These are phyloP conservation scores for Pyrenophora teres DNA, from an alignment of 2,329 filamentous ascomycete species.

Conservation along the genomic window DNA sequence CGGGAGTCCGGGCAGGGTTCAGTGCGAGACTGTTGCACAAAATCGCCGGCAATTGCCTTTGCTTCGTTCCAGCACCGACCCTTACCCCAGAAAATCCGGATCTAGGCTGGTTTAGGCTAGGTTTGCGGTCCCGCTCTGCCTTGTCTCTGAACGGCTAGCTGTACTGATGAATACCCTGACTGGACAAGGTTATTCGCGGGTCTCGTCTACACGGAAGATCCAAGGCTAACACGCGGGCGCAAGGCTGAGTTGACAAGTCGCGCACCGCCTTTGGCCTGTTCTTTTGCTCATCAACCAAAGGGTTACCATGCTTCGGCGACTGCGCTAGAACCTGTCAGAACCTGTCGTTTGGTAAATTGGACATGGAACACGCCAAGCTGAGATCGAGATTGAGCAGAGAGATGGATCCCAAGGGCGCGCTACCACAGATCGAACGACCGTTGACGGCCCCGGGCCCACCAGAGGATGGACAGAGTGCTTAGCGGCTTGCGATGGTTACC, in stretches of 20 bases:
- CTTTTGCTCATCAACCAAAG: background rate
- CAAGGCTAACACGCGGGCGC: slow-evolving; percentile 2
- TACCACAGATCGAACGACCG: slow-evolving; percentile 17
- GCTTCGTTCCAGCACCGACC: slow-evolving; percentile 12
- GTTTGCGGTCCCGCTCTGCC: slow-evolving; percentile 15
- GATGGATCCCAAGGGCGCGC: slow-evolving; percentile 2
- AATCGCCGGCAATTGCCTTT: slow-evolving; percentile 8
- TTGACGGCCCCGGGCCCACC: slow-evolving; percentile 7
- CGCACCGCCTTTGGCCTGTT: background rate
- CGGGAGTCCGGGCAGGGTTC: background rate
- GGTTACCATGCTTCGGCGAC: background rate
- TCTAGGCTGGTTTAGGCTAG: slow-evolving; percentile 16
- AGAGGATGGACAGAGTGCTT: slow-evolving; percentile 17
- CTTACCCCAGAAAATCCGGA: slow-evolving; percentile 9
- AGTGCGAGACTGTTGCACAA: slow-evolving; percentile 2
- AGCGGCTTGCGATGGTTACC: slow-evolving; percentile 21
- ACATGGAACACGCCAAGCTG: background rate
- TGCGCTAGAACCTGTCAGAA: slow-evolving; percentile 1
- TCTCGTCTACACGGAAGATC: slow-evolving; percentile 11
- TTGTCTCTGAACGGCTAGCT: slow-evolving; percentile 10
- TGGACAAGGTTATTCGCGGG: slow-evolving; percentile 8
- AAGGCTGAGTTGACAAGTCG: slow-evolving; percentile 10
- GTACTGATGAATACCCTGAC: slow-evolving; percentile 5
- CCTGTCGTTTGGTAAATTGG: no score
- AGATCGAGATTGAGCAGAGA: slow-evolving; percentile 2